phyloP scores from a whole-genome alignment of 202 grass and related monocot genomes.

The Panicum virgatum region DNA sequence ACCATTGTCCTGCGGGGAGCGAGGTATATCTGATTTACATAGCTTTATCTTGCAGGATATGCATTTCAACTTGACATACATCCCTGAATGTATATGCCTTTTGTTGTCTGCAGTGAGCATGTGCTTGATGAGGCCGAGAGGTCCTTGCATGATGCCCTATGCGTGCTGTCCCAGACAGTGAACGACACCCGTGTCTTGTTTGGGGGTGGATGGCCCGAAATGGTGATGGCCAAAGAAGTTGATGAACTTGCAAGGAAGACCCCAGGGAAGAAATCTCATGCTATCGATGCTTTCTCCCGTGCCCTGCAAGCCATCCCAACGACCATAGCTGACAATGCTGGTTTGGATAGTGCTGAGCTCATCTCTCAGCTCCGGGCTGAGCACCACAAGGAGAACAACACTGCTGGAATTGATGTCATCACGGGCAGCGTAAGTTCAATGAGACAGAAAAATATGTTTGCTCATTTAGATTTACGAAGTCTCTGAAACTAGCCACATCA shows the following conservation, averaged over 20 bases:
- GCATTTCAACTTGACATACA: background rate
- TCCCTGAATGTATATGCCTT: background rate
- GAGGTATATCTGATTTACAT: conserved; percentile 50
- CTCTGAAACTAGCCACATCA: conserved; percentile 7
- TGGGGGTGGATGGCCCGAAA: conserved; percentile 97
- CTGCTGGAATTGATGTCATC: conserved; percentile 82
- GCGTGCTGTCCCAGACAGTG: conserved; percentile 93
- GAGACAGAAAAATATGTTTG: background rate
- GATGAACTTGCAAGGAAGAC: conserved; percentile 92
- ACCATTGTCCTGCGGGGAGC: conserved; percentile 95
- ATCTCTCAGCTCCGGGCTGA: conserved; percentile 97
- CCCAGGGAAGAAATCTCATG: conserved; percentile 93
- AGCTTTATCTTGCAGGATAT: background rate
- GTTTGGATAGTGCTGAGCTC: conserved; percentile 80
- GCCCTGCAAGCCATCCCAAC: conserved; percentile 92
- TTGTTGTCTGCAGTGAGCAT: conserved; percentile 69
- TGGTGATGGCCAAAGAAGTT: conserved; percentile 90
- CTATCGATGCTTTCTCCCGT: conserved; percentile 80
- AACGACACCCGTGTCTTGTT: conserved; percentile 86
- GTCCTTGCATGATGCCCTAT: conserved; percentile 92
- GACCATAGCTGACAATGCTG: conserved; percentile 90
- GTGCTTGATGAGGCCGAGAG: conserved; percentile 94
- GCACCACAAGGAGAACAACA: conserved; percentile 80
- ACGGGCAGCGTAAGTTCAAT: conserved; percentile 67
- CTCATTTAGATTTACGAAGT: background rate